Evolutionary conservation across 139 green algal species (phyloP).

Genomic region (Diplosphaera chodatii): DNA sequence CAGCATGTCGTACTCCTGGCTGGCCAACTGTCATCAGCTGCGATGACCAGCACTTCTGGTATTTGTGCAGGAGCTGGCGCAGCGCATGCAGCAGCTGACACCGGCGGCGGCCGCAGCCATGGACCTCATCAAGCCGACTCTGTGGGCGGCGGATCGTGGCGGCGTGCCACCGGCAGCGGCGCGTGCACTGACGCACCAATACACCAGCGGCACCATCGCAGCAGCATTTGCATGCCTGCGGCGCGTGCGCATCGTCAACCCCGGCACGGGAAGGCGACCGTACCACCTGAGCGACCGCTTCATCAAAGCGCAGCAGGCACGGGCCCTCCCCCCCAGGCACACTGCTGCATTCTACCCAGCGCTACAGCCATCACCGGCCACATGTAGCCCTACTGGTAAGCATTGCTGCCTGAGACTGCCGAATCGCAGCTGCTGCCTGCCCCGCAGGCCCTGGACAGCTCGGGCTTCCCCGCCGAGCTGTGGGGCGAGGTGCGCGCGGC

Average conservation of each 20-base stretch:
- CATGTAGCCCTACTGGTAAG: too few relatives aligned
- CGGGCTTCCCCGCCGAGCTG: not conserved
- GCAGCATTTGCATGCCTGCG: not conserved
- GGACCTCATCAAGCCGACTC: not conserved
- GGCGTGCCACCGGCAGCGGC: not conserved
- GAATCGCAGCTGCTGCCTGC: too few relatives aligned
- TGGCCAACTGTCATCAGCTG: too few relatives aligned
- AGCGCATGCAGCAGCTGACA: not conserved
- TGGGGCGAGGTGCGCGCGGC: not conserved
- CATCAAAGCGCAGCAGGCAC: not conserved
- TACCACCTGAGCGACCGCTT: not conserved
- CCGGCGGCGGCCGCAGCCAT: not conserved
- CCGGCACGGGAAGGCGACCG: too few relatives aligned
- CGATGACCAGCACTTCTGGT: too few relatives aligned
- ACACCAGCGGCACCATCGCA: not conserved
- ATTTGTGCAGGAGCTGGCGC: not conserved
- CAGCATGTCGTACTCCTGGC: too few relatives aligned
- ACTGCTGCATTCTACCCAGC: too few relatives aligned
- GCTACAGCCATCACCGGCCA: too few relatives aligned
- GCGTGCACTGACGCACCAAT: not conserved
- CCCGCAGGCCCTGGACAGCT: not conserved
- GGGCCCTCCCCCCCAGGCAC: too few relatives aligned
- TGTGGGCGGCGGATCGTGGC: not conserved
- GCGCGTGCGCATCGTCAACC: not conserved
- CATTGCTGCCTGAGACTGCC: too few relatives aligned